These are phyloP conservation scores for Trametes cubensis DNA, from an alignment of 768 basidiomycete genomes.

Conservation along the genomic window DNA sequence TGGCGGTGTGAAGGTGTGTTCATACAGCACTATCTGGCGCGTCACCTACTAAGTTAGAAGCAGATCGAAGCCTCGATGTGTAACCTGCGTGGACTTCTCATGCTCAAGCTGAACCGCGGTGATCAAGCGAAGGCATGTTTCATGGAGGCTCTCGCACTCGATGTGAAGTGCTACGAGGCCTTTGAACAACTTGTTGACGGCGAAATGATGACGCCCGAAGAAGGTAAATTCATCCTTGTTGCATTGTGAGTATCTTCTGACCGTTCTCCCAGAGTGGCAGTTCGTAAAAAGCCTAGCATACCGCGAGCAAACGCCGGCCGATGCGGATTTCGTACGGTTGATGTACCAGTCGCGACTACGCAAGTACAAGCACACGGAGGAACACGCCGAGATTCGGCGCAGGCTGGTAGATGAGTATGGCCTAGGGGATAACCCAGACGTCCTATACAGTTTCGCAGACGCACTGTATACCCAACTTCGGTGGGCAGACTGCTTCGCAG, in stretches of 20 bases:
- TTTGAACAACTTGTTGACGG: constrained; percentile 89
- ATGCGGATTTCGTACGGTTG: constrained; percentile 88
- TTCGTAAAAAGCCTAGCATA: constrained; percentile 88
- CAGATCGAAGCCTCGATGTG: constrained; percentile 98
- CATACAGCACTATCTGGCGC: neutral
- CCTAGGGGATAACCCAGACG: constrained; percentile 89
- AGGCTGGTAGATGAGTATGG: constrained; percentile 83
- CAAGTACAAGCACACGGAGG: constrained; percentile 83
- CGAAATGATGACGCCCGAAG: constrained; percentile 95
- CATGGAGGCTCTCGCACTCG: constrained; percentile 91
- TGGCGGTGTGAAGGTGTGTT: constrained; percentile 87
- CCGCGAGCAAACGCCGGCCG: constrained; percentile 79
- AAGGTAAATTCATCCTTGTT: constrained; percentile 61
- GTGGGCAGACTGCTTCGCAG: constrained; percentile 91
- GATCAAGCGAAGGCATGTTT: constrained; percentile 93
- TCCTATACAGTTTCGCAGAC: constrained; percentile 60
- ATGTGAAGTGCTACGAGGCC: constrained; percentile 96
- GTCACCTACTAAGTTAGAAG: constrained; percentile 1
- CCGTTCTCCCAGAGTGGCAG: constrained; percentile 77
- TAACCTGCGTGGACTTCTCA: constrained; percentile 87
- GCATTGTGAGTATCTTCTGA: neutral
- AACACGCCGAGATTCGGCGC: constrained; percentile 79
- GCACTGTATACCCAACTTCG: constrained; percentile 42
- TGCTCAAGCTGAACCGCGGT: constrained; percentile 90
- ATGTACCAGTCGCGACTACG: constrained; percentile 91